Conservation (phyloP, 495 filamentous ascomycete species). For the Parathielavia hyrcaniae region DNA sequence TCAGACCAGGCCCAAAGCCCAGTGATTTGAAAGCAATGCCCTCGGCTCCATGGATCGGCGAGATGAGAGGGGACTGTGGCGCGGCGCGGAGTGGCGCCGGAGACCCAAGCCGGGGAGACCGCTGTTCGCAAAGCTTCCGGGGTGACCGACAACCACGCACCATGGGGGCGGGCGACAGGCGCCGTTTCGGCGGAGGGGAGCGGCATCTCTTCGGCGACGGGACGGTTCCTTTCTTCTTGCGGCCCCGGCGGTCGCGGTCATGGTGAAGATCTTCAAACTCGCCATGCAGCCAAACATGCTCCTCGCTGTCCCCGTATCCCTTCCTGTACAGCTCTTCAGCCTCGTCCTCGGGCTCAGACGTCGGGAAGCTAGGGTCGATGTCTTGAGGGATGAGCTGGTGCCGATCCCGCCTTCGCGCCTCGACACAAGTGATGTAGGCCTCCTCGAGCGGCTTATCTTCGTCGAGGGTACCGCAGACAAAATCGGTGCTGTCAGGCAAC, state of each 20-base stretch:
- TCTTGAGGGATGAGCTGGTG: conserved; percentile 79
- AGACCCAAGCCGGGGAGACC: conserved; percentile 65
- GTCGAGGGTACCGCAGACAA: conserved; percentile 93
- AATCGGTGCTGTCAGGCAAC: conserved; percentile 92
- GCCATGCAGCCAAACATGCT: conserved; percentile 51
- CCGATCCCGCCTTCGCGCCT: conserved; percentile 72
- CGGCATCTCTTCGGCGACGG: conserved; percentile 41
- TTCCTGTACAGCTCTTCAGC: conserved; percentile 53
- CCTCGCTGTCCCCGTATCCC: conserved; percentile 49
- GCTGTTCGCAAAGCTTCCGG: conserved; percentile 55
- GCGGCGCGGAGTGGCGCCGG: conserved; percentile 46
- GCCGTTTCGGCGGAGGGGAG: conserved; percentile 44
- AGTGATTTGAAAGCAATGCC: conserved; percentile 51
- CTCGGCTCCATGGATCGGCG: conserved; percentile 34
- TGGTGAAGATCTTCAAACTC: conserved; percentile 52
- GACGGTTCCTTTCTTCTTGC: conserved; percentile 33
- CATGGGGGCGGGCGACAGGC: conserved; percentile 46
- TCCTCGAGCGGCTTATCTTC: conserved; percentile 92
- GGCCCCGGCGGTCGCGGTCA: conserved; percentile 35
- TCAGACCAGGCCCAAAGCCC: conserved; percentile 55
- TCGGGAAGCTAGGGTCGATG: conserved; percentile 94
- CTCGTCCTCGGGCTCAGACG: conserved; percentile 82
- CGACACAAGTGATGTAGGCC: conserved; percentile 79
- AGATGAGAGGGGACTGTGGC: conserved; percentile 41
- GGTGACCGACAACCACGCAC: conserved; percentile 44